phyloP scores from a whole-genome alignment of 495 filamentous ascomycete species.

The Trichodelitschia bisporula region DNA sequence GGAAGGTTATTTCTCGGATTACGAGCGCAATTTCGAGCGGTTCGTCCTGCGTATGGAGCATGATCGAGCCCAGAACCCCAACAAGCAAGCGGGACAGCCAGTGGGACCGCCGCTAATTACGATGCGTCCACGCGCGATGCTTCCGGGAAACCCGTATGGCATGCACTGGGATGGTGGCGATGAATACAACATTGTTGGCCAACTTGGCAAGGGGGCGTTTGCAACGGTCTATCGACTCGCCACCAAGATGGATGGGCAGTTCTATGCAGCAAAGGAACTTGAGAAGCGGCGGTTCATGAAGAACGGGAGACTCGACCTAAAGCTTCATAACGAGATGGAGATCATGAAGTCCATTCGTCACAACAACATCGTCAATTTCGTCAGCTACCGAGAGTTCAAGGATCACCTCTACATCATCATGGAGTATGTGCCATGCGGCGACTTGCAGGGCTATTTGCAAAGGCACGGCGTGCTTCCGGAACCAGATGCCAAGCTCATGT shows the following conservation, averaged over 20 bases:
- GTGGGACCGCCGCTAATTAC: background rate
- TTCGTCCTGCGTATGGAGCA: constrained; percentile 16
- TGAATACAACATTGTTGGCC: constrained; percentile 56
- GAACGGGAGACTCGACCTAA: constrained; percentile 57
- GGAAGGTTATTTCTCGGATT: constrained; percentile 31
- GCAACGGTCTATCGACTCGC: constrained; percentile 76
- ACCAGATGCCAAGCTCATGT: constrained; percentile 37
- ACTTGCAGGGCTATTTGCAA: constrained; percentile 48
- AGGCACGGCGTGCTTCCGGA: constrained; percentile 38
- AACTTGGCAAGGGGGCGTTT: constrained; percentile 81
- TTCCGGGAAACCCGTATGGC: constrained; percentile 21
- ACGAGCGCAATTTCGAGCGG: constrained; percentile 28
- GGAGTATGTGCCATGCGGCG: constrained; percentile 74
- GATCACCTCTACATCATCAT: constrained; percentile 79
- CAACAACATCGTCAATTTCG: constrained; percentile 49
- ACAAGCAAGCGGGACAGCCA: background rate
- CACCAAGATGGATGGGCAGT: constrained; percentile 47
- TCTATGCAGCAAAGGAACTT: constrained; percentile 76
- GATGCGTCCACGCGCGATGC: background rate
- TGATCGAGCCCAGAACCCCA: background rate
- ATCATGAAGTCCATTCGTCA: constrained; percentile 73
- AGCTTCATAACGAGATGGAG: constrained; percentile 82
- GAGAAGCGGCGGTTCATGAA: constrained; percentile 78
- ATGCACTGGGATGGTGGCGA: constrained; percentile 62
- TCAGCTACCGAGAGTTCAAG: constrained; percentile 58